These are phyloP conservation scores for Aspergillus cejpii DNA, from an alignment of 2,329 filamentous ascomycete species.

Conservation along the genomic window DNA sequence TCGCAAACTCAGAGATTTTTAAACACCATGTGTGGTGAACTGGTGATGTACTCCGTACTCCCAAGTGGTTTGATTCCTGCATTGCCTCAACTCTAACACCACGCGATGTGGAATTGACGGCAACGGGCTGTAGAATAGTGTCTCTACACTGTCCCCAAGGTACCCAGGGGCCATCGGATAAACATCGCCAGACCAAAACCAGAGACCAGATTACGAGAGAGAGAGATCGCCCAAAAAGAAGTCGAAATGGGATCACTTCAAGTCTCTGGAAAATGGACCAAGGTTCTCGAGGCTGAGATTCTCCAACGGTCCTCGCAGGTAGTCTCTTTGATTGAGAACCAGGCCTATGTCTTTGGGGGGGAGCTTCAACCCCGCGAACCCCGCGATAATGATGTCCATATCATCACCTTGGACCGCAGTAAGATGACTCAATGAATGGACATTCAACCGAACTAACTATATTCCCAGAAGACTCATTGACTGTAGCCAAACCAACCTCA, in stretches of 20 bases:
- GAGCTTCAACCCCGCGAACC: conserved; percentile 61
- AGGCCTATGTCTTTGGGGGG: conserved; percentile 70
- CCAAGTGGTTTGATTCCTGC: no score
- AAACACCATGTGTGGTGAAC: no score
- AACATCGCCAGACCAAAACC: no score
- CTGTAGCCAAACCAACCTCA: conserved; percentile 2
- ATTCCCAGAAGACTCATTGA: background rate
- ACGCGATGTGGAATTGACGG: background rate
- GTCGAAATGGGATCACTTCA: conserved; percentile 3
- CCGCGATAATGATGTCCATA: conserved; percentile 66
- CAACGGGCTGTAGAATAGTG: no score
- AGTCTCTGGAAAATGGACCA: conserved; percentile 16
- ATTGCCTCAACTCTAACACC: no score
- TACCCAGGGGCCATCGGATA: background rate
- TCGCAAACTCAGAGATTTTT: no score
- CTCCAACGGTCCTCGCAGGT: conserved; percentile 63
- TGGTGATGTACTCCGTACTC: no score
- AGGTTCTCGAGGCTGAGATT: conserved; percentile 18
- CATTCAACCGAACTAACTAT: background rate
- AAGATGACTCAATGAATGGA: background rate
- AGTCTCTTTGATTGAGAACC: conserved; percentile 53
- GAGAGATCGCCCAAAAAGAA: background rate
- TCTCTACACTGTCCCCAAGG: background rate
- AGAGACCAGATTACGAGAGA: background rate
- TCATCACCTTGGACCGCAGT: conserved; percentile 47